Evolutionary conservation across 2,329 filamentous ascomycete genomes (phyloP).

Genomic region (Exserohilum rostratum): DNA sequence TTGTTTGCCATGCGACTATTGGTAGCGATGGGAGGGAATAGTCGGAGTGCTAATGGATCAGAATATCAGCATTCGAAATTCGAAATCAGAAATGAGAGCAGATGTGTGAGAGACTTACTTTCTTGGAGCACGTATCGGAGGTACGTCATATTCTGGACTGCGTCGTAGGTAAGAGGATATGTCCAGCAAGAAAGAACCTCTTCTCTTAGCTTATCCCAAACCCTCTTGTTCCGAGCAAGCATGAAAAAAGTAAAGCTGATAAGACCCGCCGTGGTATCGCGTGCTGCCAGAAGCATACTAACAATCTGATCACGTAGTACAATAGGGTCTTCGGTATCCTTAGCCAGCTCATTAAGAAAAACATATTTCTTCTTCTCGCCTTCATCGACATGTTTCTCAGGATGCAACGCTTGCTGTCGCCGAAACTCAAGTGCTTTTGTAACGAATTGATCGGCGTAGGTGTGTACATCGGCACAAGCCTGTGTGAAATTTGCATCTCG

Average conservation of each 20-base stretch:
- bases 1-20: conserved; percentile 30
- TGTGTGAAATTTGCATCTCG: no score
- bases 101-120: conserved; percentile 13
- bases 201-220: conserved; percentile 11
- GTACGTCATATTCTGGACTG: conserved; percentile 16
- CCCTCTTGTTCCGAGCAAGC: conserved; percentile 40
- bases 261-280: conserved; percentile 10
- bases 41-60: conserved; percentile 33
- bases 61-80: conserved; percentile 28
- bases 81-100: neutral
- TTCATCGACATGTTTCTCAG: neutral
- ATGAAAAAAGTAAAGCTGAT: conserved; percentile 19
- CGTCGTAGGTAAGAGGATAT: no score
- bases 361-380: neutral
- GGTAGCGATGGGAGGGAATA: conserved; percentile 32
- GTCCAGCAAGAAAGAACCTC: no score
- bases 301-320: conserved; percentile 22
- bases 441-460: no score
- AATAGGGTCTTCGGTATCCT: conserved; percentile 14
- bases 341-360: neutral
- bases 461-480: no score
- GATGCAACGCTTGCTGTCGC: no score
- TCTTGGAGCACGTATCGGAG: conserved; percentile 43
- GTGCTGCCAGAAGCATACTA: conserved; percentile 23
- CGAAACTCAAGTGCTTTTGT: no score